Base-by-base conservation (phyloP, 306 rosid genomes). In the Cicer bijugum region DNA sequence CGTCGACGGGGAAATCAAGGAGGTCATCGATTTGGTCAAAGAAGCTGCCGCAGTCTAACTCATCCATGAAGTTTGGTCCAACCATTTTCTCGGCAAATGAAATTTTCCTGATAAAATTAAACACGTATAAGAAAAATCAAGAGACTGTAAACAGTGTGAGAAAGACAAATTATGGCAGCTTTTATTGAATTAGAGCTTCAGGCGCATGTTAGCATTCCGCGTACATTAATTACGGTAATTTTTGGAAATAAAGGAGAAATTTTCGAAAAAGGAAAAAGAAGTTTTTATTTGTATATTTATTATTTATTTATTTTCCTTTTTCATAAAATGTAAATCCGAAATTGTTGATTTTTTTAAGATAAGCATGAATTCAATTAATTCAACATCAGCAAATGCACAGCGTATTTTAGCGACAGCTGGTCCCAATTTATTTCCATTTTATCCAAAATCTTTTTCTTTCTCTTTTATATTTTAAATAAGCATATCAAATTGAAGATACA, bases 11-110 rank as follows among this genome's bases (percentile, higher is more conserved):
- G 80, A 90, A 90, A 46, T 90, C 96, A 10, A 92, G 91, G 12
- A 95, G 82, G 88, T 95, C 97, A 45, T 95, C 99, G 71, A 95
- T 91, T 73, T 92, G 89, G 80, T 95, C 97, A 78, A 95, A 91
- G 96, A 91, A 90, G 90, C 84, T 89, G 2, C 88, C 93, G 71
- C 96, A 89, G 86, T 95, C 99, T 17, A 94, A 67, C 45, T 94
- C 97, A 17, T 91, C 97, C 60, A 84, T 77, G 82, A 84, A 87
- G 82, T 67, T 87, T n/a, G 89, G 75, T 74, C 89, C 97, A 63
- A 88, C 85, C 96, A 94, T 94, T 74, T 47, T 87, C 69, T 71
- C 63, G 1, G 6, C 38, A 11, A 12, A 8, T 15, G 5, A 68
- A 67, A 52, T 23, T 65, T 70, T 58, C 64, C 88, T 84, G 87